A percentile compares a stretch with the other conserved stretches of the same genome.
Evolutionary conservation across 2,329 filamentous ascomycete genomes (phyloP).

Genomic region (Fusarium sp.): DNA sequence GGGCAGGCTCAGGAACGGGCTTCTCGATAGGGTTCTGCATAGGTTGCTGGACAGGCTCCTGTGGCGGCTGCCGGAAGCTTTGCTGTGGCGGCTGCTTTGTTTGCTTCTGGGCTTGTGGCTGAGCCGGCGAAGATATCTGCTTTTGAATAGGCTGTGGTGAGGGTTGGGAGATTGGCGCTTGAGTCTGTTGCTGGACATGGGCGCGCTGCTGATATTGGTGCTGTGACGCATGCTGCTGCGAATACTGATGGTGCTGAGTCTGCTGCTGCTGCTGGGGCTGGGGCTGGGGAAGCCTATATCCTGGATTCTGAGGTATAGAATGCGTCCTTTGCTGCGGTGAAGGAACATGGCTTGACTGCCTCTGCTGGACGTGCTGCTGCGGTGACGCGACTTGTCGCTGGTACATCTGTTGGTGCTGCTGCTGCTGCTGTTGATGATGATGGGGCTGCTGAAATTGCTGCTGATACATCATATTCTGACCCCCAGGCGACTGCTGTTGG

Average conservation of each 20-base stretch:
- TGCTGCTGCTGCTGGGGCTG: slow-evolving; percentile 40
- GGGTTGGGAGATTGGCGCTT: slow-evolving; percentile 10
- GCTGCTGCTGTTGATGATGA: slow-evolving; percentile 42
- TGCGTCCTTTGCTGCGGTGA: slow-evolving; percentile 42
- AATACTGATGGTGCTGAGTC: slow-evolving; percentile 29
- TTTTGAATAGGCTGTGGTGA: slow-evolving; percentile 28
- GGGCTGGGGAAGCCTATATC: slow-evolving; percentile 35
- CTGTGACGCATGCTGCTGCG: slow-evolving; percentile 34
- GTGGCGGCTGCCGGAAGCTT: slow-evolving; percentile 21
- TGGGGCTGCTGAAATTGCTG: slow-evolving; percentile 51
- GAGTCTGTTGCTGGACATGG: slow-evolving; percentile 30
- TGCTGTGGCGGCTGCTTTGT: slow-evolving; percentile 32
- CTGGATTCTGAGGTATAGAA: slow-evolving; percentile 39
- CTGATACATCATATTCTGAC: slow-evolving; percentile 43
- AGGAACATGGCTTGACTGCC: slow-evolving; percentile 28
- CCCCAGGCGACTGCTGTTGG: slow-evolving; percentile 47
- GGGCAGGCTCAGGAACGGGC: slow-evolving; percentile 19
- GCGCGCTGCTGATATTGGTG: slow-evolving; percentile 31
- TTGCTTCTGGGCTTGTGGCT: slow-evolving; percentile 32
- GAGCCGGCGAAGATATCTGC: slow-evolving; percentile 21
- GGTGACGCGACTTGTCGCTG: slow-evolving; percentile 46
- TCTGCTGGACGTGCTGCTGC: slow-evolving; percentile 36
- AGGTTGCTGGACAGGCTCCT: slow-evolving; percentile 31
- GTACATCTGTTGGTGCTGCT: slow-evolving; percentile 45
- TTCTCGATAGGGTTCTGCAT: slow-evolving; percentile 33